Evolutionary conservation across 208 protist species (phyloP).

Genomic region (Trypanosoma congolense): DNA sequence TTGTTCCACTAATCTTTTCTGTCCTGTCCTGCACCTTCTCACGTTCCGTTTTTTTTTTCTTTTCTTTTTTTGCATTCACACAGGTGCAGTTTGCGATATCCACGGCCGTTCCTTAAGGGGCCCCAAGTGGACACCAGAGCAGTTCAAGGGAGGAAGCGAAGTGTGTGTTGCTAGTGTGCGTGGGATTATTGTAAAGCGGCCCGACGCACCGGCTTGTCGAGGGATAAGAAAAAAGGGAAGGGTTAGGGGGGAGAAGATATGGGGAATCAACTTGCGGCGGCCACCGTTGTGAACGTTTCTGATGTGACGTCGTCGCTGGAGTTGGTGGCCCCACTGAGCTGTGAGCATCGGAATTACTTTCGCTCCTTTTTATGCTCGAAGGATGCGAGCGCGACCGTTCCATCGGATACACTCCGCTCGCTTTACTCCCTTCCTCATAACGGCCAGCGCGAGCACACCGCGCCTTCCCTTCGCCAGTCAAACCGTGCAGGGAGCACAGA

Average conservation of each 20-base stretch:
- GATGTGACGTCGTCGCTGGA: slow-evolving; percentile 48
- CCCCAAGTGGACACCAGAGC: no score
- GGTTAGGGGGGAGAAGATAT: slow-evolving; percentile 20
- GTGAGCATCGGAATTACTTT: slow-evolving; percentile 56
- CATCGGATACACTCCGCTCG: slow-evolving; percentile 13
- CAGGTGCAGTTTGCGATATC: no score
- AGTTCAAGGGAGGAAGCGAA: no score
- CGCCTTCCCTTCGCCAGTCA: not conserved
- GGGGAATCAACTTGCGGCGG: slow-evolving; percentile 75
- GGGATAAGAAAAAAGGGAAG: not conserved
- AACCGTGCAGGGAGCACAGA: slow-evolving; percentile 22
- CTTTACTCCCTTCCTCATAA: slow-evolving; percentile 1
- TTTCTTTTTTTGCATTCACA: not conserved
- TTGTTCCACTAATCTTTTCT: not conserved
- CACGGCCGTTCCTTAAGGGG: no score
- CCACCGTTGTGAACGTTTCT: slow-evolving; percentile 48
- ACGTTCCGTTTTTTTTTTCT: not conserved
- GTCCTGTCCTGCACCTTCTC: not conserved
- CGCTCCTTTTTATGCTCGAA: slow-evolving; percentile 60
- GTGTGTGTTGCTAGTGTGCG: no score
- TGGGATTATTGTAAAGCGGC: no score
- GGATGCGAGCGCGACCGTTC: slow-evolving; percentile 19
- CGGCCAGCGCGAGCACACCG: not conserved
- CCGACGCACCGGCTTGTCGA: no score
- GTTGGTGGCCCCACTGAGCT: slow-evolving; percentile 47